phyloP scores from a whole-genome alignment of 495 filamentous ascomycete genomes.

The Cladorrhinum samala region DNA sequence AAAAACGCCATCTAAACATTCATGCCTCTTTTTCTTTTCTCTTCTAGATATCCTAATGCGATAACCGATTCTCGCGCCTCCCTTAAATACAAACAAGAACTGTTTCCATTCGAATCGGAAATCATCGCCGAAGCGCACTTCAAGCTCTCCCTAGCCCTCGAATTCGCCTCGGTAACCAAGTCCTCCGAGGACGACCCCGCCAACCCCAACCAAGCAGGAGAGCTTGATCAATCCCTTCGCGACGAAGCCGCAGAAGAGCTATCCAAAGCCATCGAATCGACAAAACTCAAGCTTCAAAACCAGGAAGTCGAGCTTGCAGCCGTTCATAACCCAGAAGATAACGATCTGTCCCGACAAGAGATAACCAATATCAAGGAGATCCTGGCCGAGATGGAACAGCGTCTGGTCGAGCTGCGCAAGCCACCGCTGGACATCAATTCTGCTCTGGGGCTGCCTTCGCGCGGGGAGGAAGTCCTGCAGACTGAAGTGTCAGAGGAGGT shows the following conservation, averaged over 20 bases:
- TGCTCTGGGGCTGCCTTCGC: conserved; percentile 35
- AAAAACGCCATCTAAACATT: conserved; percentile 4
- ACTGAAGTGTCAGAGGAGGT: conserved; percentile 60
- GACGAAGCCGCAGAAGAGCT: conserved; percentile 71
- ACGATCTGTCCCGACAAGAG: conserved; percentile 55
- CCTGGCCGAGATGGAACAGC: conserved; percentile 71
- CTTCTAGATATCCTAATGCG: conserved; percentile 62
- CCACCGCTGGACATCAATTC: conserved; percentile 60
- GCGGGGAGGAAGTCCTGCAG: background rate
- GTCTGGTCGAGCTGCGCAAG: conserved; percentile 65
- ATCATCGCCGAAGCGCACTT: conserved; percentile 89
- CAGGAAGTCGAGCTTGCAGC: conserved; percentile 60
- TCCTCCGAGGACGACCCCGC: conserved; percentile 47
- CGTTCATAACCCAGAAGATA: conserved; percentile 46
- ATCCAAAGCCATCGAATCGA: conserved; percentile 76
- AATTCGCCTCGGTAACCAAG: conserved; percentile 79
- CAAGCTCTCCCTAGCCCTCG: conserved; percentile 90
- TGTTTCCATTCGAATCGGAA: conserved; percentile 73
- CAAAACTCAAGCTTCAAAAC: conserved; percentile 63
- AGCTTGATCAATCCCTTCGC: conserved; percentile 59
- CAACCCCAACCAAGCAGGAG: conserved; percentile 21
- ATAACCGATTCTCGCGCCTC: conserved; percentile 71
- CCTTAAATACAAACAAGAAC: conserved; percentile 64
- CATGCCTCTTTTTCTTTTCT: conserved; percentile 16
- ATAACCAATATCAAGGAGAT: conserved; percentile 84